phyloP scores from a whole-genome alignment of 75 land plant species.

The Picea sitchensis region DNA sequence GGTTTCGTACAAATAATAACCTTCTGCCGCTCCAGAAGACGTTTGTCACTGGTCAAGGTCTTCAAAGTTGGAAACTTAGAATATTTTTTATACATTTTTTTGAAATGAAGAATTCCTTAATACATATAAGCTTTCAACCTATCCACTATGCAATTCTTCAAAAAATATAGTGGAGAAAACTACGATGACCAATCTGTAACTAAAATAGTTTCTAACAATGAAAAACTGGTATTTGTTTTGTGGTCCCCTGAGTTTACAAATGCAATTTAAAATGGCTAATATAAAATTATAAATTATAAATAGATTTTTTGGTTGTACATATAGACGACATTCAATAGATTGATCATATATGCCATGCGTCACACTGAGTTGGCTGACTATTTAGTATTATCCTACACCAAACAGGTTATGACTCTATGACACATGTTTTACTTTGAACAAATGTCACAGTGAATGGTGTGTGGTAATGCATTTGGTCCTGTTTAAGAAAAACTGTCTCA shows the following conservation, averaged over 20 bases:
- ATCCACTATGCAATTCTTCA: neutral
- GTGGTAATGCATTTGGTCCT: neutral
- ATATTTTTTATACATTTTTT: neutral
- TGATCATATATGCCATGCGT: neutral
- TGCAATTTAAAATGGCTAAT: neutral
- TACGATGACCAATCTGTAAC: neutral
- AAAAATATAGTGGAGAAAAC: neutral
- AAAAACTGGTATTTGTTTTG: too few relatives aligned
- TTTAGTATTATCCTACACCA: neutral
- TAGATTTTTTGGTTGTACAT: neutral
- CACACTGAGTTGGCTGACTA: neutral
- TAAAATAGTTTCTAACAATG: too few relatives aligned
- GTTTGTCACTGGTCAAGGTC: too few relatives aligned
- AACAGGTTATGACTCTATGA: neutral
- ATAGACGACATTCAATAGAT: neutral
- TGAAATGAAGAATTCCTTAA: neutral
- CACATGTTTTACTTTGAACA: neutral
- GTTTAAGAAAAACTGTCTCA: neutral
- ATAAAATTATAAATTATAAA: neutral
- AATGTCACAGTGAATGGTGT: neutral
- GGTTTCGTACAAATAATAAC: neutral
- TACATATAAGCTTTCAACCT: neutral
- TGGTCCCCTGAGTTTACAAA: neutral
- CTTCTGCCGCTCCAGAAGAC: too few relatives aligned
- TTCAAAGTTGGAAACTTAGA: too few relatives aligned